Evolutionary conservation across 164 flowering plant species (phyloP), one percentile per base, ranked within the genome.

Genomic region (Cinnamomum micranthum): DNA sequence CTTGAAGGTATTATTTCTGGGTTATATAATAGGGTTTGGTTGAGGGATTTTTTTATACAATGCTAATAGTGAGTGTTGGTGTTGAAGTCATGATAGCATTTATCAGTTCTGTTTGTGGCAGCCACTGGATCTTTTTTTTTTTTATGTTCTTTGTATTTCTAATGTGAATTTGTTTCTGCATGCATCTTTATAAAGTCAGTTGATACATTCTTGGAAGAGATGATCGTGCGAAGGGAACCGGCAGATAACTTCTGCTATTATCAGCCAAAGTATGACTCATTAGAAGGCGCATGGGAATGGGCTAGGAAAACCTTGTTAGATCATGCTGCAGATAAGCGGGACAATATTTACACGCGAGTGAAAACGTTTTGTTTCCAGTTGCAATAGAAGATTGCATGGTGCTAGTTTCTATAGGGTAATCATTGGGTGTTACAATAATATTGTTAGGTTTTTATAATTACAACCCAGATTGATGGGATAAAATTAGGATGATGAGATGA

Each of bases 271-370:
- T 93, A 95, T 79, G 98, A 91, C 81, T 90, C 97, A 17, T 58
- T 95, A 63, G 77, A 77, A 74, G 99, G 99, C 68, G 98, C 99
- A 47, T 91, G 97, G 94, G 94, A 91, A 71, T 93, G 99, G 99
- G 99, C 99, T 31, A 88, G 88, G 27, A 90, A 86, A 77, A 88
- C 92, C 65, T 81, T 95, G 84, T 81, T 85, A 86, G 93, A 92
- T 33, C 98, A 95, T 87, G 91, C 94, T 59, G 78, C 85, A 76
- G 99, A 95, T 76, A 87, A 93, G 80, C 84, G 99, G 64, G 98
- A 95, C 68, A 95, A 87, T 76, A 27, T 90, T 50, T 95, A 95
- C 84, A 88, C 94, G 97, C 93, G 72, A 81, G 94, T 81, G 27
- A 24, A 70, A 64, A 75, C 72, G 24, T 19, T 63, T 71, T 14